Percentiles rank a stretch among this genome's conserved stretches.
These are phyloP conservation scores for Purpureocillium takamizusanense DNA, from an alignment of 2,329 filamentous ascomycete species.

Conservation along the genomic window DNA sequence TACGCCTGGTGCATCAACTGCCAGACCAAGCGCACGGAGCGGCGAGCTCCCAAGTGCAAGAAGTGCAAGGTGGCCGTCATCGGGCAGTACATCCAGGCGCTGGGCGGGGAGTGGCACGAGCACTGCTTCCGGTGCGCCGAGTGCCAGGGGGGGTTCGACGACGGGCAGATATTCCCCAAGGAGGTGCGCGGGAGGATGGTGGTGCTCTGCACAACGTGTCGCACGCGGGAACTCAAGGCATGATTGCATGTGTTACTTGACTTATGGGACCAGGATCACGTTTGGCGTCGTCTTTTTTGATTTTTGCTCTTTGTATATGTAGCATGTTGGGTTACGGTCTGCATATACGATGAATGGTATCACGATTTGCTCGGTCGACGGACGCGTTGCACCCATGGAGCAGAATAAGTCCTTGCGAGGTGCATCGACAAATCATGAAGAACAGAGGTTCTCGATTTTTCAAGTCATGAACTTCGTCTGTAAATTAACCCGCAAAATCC, in stretches of 20 bases:
- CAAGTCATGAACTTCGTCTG: slow-evolving; percentile 1
- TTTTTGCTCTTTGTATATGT: too few species aligned
- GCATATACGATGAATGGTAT: too few species aligned
- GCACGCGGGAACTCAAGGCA: slow-evolving; percentile 50
- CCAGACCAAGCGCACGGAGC: slow-evolving; percentile 84
- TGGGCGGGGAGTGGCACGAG: slow-evolving; percentile 90
- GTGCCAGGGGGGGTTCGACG: slow-evolving; percentile 51
- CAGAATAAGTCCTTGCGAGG: too few species aligned
- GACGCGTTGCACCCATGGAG: too few species aligned
- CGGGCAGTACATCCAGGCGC: slow-evolving; percentile 79
- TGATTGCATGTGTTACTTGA: slow-evolving; percentile 13
- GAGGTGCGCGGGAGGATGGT: slow-evolving; percentile 38
- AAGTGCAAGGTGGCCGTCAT: slow-evolving; percentile 79
- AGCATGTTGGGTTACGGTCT: too few species aligned
- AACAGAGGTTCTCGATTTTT: too few species aligned
- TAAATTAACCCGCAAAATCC: background rate
- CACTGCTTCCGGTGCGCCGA: slow-evolving; percentile 76
- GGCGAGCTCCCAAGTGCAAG: slow-evolving; percentile 78
- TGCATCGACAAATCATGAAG: too few species aligned
- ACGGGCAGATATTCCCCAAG: slow-evolving; percentile 57
- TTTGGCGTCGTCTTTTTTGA: too few species aligned
- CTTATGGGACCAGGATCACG: too few species aligned
- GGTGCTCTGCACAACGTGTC: slow-evolving; percentile 53
- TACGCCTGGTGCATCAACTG: slow-evolving; percentile 95
- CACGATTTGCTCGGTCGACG: too few species aligned